Evolutionary conservation across 2,329 filamentous ascomycete species (phyloP), one percentile per base, ranked within the genome.

Genomic region (Fusarium kyushuense): DNA sequence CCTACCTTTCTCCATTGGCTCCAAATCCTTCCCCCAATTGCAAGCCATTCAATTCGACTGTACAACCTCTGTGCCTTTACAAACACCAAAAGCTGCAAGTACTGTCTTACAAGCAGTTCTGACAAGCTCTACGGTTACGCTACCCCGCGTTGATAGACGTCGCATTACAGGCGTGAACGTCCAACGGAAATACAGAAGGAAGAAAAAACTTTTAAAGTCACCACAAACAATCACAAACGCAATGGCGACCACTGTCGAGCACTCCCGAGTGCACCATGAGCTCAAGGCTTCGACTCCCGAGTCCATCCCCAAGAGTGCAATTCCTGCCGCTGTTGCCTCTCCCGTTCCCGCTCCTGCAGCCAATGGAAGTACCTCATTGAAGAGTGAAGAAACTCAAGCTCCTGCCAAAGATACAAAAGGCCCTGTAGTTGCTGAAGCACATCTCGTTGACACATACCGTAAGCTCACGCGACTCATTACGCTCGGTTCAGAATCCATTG

Each of bases 391-490:
- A 33, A 40, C 48, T 35, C 21, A 55, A 33, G 32, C 46, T 55
- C n/a, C 61, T 4, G 35, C 30, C 27, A 42, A 62, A 36, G 46
- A 54, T 25, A 60, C 60, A 75, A 85, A 83, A 78, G 76, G 73
- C 72, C 86, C 85, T 47, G 89, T 92, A 74, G 91, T 94, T 74
- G 84, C 85, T 65, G 92, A 94, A 84, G 90, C 91, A 75, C 91
- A 93, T 79, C 81, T 89, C 76, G 90, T 93, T 72, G 89, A 92
- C 79, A 94, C 91, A 21, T 93, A 83, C 76, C 87, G 88, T 90
- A 81, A 84, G 87, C 61, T 60, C 32, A 35, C 61, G 25, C 40
- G 33, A 19, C 30, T 32, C 29, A 17, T 16, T 21, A 32, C 23
- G 13, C 46, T 32, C 43, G 29, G 27, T 21, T 59, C 38, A 42